Base-by-base conservation (phyloP, 495 filamentous ascomycete genomes). In the Aspergillus ostianus region DNA sequence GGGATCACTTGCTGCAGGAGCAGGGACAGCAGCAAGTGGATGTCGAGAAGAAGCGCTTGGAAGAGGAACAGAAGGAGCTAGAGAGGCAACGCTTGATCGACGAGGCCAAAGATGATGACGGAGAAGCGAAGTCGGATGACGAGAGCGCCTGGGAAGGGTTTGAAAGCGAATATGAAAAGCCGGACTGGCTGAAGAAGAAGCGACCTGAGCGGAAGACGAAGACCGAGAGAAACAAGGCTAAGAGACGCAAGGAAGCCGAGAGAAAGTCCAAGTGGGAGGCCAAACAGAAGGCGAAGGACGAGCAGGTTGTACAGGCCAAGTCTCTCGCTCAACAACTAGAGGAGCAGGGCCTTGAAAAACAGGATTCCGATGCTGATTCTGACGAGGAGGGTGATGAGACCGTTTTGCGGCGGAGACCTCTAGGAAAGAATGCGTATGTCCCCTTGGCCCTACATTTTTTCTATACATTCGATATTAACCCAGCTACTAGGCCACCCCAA, bases 101-200 rank as follows among this genome's bases (percentile, higher is more conserved):
- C 1, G 87, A 87, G 65, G 87, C 85, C 4, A 77, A 87, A 32
- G 80, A 83, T 0, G 87, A 90, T 21, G 81, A 89, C 53, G 87
- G 85, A 5, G 85, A 88, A 45, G 73, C 87, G 4, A 86, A 87
- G 66, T 90, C 87, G 67, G 89, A 92, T 59, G 87, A 93, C 55
- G 92, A 94, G 69, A 92, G 89, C 45, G 90, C 87, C 12, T 96
- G 92, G 91, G 92, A 96, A 74, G 88, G 88, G 0, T 82, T 92
- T 57, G 86, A 92, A 73, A 90, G 82, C 70, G 85, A 89, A 67
- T 84, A 82, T 62, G 83, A 87, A 62, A 80, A 80, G 53, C 73
- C 78, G 58, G 80, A 88, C 45, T 84, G 79, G 72, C 64, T 88
- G 58, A 88, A 83, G 70, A 82, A 81, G 64, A 93, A 91, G 75